A percentile compares a stretch with the other conserved stretches of the same genome.
These are phyloP conservation scores for Aegilops sharonensis DNA, from an alignment of 176 grass and related monocot species.

Conservation along the genomic window DNA sequence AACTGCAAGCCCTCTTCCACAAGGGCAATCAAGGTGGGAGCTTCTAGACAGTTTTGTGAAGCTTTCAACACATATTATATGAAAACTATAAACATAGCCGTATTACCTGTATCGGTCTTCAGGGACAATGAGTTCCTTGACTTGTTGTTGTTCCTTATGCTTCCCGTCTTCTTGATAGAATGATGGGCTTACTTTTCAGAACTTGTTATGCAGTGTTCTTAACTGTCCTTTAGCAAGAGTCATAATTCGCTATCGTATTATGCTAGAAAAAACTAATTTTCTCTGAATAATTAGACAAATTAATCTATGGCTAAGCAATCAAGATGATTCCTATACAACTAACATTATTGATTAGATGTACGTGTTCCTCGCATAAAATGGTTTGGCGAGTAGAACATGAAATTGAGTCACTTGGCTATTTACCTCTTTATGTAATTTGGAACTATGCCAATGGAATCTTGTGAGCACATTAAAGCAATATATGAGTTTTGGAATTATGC, in stretches of 20 bases:
- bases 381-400: slow-evolving; percentile 5
- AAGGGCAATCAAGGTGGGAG: slow-evolving; percentile 98
- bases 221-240: background rate
- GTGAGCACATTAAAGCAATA: background rate
- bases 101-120: background rate
- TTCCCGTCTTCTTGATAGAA: slow-evolving; percentile 5
- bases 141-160: background rate
- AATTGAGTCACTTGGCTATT: background rate
- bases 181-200: background rate
- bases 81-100: slow-evolving; percentile 26
- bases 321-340: slow-evolving; percentile 5
- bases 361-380: background rate
- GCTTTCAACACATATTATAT: slow-evolving; percentile 34
- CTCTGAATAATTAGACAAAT: slow-evolving; percentile 8
- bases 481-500: background rate
- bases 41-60: slow-evolving; percentile 65
- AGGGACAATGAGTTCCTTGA: background rate
- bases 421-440: background rate
- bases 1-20: slow-evolving; percentile 76
- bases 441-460: background rate
- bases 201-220: background rate
- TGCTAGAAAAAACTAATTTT: background rate
- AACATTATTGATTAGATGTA: background rate
- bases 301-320: background rate
- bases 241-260: background rate